Base-by-base conservation (phyloP, 768 basidiomycete species). In the Tricholoma furcatifolium region DNA sequence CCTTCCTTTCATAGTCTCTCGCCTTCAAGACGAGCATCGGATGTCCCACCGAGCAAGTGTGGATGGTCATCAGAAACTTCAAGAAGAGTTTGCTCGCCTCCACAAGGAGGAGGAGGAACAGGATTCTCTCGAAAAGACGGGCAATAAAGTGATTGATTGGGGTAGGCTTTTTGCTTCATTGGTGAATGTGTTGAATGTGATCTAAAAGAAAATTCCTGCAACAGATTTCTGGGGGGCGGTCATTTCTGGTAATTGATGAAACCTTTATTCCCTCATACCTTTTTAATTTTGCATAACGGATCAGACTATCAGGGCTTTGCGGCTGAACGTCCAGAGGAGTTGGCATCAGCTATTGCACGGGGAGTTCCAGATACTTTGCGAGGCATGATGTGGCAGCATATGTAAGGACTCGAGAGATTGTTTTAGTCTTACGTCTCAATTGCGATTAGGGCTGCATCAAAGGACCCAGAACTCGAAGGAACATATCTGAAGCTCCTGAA, bases 311-410 rank as follows among this genome's bases (percentile, higher is more conserved):
- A 93, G 65, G 75, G 71, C 4, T 96, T 94, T 51, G 97, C 97
- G 5, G 72, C 89, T 12, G 82, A 86, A 46, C 74, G 84, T 51
- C 80, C 96, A 3, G 84, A 90, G 56, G 80, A 87, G 54, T 74
- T 99, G 21, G 92, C 93, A 1, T 78, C 79, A 61, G 96, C 94
- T 3, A 99, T 99, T 48, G 93, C 97, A 59, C 79, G 77, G 55
- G 97, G 97, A 3, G 93, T 99, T 36, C 97, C 97, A 12, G 75
- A 82, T 39, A 84, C 92, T 1, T 71, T 95, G 43, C 83, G 93
- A 46, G 93, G 93, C 43, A 96, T 98, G 86, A 84, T 96, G 76
- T 98, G 91, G 92, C 94, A 97, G 66, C 78, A 96, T 66, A 97
- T 96, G 93, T 91, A 73, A 59, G 47, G 53, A 6, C 24, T 47